Conservation (phyloP, 352 stramenopile species). For the Phytophthora ohioensis region DNA sequence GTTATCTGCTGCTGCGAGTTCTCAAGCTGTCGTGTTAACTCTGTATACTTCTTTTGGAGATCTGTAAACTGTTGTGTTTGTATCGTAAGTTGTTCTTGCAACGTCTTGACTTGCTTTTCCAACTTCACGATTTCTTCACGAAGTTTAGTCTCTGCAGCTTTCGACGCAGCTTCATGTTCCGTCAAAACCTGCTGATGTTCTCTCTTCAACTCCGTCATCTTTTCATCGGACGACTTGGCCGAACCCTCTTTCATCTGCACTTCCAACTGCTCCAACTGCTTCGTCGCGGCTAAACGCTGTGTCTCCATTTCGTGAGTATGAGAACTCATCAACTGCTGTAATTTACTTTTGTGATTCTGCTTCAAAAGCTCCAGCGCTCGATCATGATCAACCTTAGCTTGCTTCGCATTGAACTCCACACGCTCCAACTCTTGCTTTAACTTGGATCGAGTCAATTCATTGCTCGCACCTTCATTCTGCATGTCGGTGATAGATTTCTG, state of each 20-base stretch:
- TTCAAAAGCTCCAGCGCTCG: conserved; percentile 18
- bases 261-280: conserved; percentile 33
- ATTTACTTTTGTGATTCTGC: conserved; percentile 29
- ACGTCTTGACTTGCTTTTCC: conserved; percentile 25
- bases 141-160: conserved; percentile 24
- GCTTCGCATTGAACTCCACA: conserved; percentile 29
- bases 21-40: conserved; percentile 19
- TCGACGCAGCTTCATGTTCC: conserved; percentile 29
- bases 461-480: conserved; percentile 26
- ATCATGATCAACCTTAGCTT: conserved; percentile 26
- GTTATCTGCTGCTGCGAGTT: conserved; percentile 44
- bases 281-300: conserved; percentile 12
- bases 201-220: conserved; percentile 34
- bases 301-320: conserved; percentile 38
- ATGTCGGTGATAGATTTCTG: conserved; percentile 31
- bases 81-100: conserved; percentile 31
- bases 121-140: conserved; percentile 21
- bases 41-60: conserved; percentile 33
- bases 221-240: conserved; percentile 35
- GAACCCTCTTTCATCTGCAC: conserved; percentile 18
- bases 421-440: conserved; percentile 40
- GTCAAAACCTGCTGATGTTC: conserved; percentile 32
- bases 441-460: conserved; percentile 25
- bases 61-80: conserved; percentile 23
- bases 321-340: conserved; percentile 27